These are phyloP conservation scores for Globisporangium parvum DNA, from an alignment of 352 stramenopile species.

Conservation along the genomic window DNA sequence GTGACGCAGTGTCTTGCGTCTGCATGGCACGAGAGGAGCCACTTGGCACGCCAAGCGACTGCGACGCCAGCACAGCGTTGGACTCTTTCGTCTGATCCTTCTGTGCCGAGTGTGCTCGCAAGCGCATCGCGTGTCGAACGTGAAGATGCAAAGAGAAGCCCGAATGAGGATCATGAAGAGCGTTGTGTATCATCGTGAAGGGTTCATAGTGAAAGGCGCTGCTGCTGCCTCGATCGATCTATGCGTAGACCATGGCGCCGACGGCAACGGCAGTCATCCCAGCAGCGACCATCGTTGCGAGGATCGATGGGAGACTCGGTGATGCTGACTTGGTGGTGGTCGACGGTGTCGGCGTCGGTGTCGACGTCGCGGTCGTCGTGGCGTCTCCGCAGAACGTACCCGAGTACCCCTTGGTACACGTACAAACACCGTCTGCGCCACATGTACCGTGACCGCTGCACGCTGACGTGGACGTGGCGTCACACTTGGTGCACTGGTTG, in stretches of 20 bases:
- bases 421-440: slow-evolving; percentile 31
- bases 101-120: too few relatives aligned
- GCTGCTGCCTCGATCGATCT: neutral
- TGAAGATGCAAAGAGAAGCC: neutral
- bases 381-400: slow-evolving; percentile 45
- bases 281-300: slow-evolving; percentile 15
- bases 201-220: neutral
- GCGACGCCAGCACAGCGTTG: too few relatives aligned
- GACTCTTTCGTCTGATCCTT: too few relatives aligned
- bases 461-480: slow-evolving; percentile 22
- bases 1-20: too few relatives aligned
- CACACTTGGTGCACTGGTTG: slow-evolving; percentile 61
- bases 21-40: too few relatives aligned
- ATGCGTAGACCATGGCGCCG: slow-evolving; percentile 29
- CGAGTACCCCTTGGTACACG: slow-evolving; percentile 52
- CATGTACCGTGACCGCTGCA: slow-evolving; percentile 57
- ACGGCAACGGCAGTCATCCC: slow-evolving; percentile 8
- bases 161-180: neutral
- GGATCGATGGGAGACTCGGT: neutral
- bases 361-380: slow-evolving; percentile 5
- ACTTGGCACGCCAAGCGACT: too few relatives aligned
- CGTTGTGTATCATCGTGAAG: neutral
- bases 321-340: slow-evolving; percentile 4
- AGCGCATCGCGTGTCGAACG: too few relatives aligned
- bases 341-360: neutral